Percentiles rank a stretch among this genome's conserved stretches.
Evolutionary conservation across 164 flowering plant genomes (phyloP).

Genomic region (Kingdonia uniflora): DNA sequence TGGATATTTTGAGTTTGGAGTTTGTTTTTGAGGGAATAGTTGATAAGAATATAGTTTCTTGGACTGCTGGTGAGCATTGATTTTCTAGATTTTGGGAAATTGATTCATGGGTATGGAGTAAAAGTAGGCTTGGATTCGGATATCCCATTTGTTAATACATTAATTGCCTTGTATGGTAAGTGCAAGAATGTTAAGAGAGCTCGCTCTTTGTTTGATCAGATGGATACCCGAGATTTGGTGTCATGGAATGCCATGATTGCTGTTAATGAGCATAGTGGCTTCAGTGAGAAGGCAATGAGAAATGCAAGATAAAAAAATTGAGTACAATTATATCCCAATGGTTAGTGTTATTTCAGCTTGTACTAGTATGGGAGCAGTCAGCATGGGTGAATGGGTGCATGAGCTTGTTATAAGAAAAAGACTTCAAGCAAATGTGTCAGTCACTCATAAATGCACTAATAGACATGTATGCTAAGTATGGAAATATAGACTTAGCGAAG

Average conservation of each 20-base stretch:
- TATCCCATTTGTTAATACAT: constrained; percentile 17
- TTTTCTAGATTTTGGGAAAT: constrained; percentile 14
- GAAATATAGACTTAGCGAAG: constrained; percentile 25
- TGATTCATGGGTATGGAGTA: constrained; percentile 28
- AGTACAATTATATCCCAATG: constrained; percentile 22
- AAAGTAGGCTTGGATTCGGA: constrained; percentile 23
- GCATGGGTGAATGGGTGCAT: constrained; percentile 23
- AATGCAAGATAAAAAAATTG: constrained; percentile 20
- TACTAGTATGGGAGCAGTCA: constrained; percentile 23
- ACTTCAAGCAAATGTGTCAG: constrained; percentile 13
- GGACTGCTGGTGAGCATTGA: constrained; percentile 25
- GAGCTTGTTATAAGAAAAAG: constrained; percentile 18
- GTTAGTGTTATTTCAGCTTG: constrained; percentile 33
- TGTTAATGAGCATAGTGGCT: constrained; percentile 20
- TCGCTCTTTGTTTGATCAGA: constrained; percentile 20
- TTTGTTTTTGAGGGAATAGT: constrained; percentile 21
- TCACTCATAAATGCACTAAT: constrained; percentile 37
- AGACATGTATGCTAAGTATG: constrained; percentile 57
- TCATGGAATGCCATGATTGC: constrained; percentile 35
- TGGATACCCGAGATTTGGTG: constrained; percentile 14
- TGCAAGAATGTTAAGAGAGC: constrained; percentile 20
- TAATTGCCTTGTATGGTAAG: constrained; percentile 28
- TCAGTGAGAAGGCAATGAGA: constrained; percentile 15
- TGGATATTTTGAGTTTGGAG: constrained; percentile 15
- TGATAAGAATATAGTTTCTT: constrained; percentile 18